phyloP scores from a whole-genome alignment of 2,329 filamentous ascomycete genomes.

The Fusarium pseudonygamai region DNA sequence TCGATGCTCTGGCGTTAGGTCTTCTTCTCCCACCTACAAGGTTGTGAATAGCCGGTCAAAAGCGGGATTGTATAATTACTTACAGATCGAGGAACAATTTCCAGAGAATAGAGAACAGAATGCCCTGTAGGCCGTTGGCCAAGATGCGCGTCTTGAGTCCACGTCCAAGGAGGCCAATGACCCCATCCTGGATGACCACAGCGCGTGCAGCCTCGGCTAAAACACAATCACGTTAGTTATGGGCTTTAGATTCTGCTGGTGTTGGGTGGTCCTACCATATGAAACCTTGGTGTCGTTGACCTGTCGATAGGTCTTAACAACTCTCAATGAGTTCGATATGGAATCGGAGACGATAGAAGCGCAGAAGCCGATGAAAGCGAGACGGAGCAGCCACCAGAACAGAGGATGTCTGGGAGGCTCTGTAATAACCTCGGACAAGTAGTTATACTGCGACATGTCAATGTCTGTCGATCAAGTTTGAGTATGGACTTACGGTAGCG shows the following conservation, averaged over 20 bases:
- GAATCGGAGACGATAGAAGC: slow-evolving; percentile 58
- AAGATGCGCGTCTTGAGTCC: slow-evolving; percentile 59
- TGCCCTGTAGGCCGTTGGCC: slow-evolving; percentile 58
- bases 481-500: slow-evolving; percentile 49
- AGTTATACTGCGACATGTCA: slow-evolving; percentile 52
- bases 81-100: slow-evolving; percentile 59
- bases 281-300: slow-evolving; percentile 59
- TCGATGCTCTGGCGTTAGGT: no score
- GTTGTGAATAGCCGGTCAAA: accelerated
- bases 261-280: slow-evolving; percentile 48
- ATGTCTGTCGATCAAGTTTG: accelerated
- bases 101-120: slow-evolving; percentile 60
- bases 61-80: slow-evolving; percentile 35
- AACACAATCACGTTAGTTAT: neutral
- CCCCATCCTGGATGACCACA: slow-evolving; percentile 53
- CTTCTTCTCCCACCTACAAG: no score
- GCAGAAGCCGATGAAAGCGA: slow-evolving; percentile 51
- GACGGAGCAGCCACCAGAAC: slow-evolving; percentile 53
- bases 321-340: slow-evolving; percentile 58
- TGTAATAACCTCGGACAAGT: slow-evolving; percentile 49
- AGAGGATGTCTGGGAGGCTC: slow-evolving; percentile 54
- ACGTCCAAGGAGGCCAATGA: slow-evolving; percentile 55
- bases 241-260: accelerated
- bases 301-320: slow-evolving; percentile 60
- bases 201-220: slow-evolving; percentile 54